Conservation (phyloP, 495 filamentous ascomycete species). For the Trichoderma orchidacearum region DNA sequence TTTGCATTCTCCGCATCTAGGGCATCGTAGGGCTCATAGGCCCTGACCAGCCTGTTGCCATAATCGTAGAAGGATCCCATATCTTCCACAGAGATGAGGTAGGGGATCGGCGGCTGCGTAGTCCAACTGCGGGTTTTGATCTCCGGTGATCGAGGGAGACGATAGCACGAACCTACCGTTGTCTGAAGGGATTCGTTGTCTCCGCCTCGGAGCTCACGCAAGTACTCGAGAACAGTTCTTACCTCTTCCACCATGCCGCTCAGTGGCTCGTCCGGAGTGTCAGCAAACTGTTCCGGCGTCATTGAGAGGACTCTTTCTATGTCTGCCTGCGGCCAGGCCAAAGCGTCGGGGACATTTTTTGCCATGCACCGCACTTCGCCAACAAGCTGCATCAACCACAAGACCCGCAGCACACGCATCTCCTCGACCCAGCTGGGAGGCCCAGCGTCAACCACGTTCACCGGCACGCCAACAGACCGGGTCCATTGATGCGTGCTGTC, state of each 20-base stretch:
- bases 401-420: no score
- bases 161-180: background rate
- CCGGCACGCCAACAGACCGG: no score
- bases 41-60: background rate
- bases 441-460: no score
- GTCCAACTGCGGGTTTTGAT: background rate
- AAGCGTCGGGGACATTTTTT: background rate
- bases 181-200: background rate
- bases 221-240: background rate
- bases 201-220: background rate
- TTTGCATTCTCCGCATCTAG: background rate
- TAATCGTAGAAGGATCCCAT: background rate
- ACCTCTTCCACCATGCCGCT: background rate
- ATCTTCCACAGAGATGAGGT: background rate
- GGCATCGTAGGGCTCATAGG: background rate
- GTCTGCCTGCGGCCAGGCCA: background rate
- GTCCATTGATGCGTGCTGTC: no score
- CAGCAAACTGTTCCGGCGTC: background rate
- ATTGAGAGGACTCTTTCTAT: no score
- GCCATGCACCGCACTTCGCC: no score
- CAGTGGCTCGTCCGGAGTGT: background rate
- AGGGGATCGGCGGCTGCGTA: background rate
- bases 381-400: no score
- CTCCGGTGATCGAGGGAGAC: background rate
- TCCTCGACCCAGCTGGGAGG: no score